Percentiles rank a stretch among this genome's conserved stretches.
Conservation (phyloP, 805 yeast species). For the Ogataea nonfermentans region DNA sequence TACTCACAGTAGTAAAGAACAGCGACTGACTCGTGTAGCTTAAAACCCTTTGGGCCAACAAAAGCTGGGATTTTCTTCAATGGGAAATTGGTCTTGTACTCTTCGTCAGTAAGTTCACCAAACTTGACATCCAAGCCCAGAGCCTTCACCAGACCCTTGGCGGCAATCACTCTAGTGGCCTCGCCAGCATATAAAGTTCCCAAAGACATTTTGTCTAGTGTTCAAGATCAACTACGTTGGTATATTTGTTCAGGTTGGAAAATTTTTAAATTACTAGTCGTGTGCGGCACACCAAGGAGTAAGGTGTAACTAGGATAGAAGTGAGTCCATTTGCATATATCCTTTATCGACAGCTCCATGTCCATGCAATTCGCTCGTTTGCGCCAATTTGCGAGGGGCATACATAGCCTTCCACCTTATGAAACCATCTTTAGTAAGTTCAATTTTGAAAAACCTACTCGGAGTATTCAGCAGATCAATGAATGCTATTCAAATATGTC, state of each 20-base stretch:
- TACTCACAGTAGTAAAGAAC: constrained; percentile 49
- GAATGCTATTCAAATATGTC: constrained; percentile 6
- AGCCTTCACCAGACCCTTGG: constrained; percentile 49
- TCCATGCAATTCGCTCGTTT: constrained; percentile 3
- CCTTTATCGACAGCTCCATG: constrained; percentile 5
- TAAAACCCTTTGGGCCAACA: constrained; percentile 68
- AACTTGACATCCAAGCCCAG: constrained; percentile 55
- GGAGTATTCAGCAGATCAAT: constrained; percentile 26
- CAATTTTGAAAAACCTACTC: constrained; percentile 29
- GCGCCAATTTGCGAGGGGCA: background rate
- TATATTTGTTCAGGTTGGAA: constrained; percentile 6
- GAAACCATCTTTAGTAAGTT: constrained; percentile 26
- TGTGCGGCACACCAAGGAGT: constrained; percentile 8
- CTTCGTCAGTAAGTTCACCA: constrained; percentile 25
- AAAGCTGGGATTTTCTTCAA: constrained; percentile 66
- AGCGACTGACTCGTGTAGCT: constrained; percentile 69
- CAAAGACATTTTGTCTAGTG: constrained; percentile 30
- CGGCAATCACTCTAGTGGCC: constrained; percentile 33
- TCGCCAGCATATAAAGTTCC: constrained; percentile 35
- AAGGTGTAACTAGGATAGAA: constrained; percentile 2
- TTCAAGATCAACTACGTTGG: constrained; percentile 7
- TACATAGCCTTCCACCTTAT: constrained; percentile 20
- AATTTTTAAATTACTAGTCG: constrained; percentile 10
- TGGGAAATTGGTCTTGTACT: constrained; percentile 57
- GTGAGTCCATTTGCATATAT: background rate